Evolutionary conservation across 2,329 filamentous ascomycete genomes (phyloP), one percentile per base, ranked within the genome.

Genomic region (Trichoderma koningii): DNA sequence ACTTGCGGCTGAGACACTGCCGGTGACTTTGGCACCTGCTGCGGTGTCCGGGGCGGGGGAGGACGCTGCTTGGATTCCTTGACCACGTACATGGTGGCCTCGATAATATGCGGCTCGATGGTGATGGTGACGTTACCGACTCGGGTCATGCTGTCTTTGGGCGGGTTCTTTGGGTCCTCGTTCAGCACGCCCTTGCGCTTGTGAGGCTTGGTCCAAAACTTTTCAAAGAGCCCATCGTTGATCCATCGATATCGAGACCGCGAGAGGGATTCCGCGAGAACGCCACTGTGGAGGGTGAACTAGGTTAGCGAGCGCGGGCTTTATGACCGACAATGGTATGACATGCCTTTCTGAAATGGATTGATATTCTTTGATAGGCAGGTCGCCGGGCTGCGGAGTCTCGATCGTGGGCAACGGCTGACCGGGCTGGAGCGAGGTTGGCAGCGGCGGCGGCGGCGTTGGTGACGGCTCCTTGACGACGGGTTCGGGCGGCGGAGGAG

Each of bases 31-130:
- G 50, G 56, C 67, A 47, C 69, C 64, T 66, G 71, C 53, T 72
- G 77, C 66, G 76, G 77, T 26, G 78, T 76, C 44, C 79, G 76
- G 17, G 65, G 30, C 26, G 47, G 53, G 30, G 64, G 48, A 47
- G 47, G 65, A 21, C 63, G 56, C 26, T 72, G 81, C 68, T 85
- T 86, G 7, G 83, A 81, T 61, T 90, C 88, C 72, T 90, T 90
- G 66, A 92, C 87, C 21, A 85, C 84, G 72, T 84, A 93, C 80
- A 93, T 85, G 53, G 85, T 89, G 17, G 90, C 90, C 69, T 93
- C 89, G 70, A 95, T 86, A 50, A 90, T 85, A 73, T 95, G 90
- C 51, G 92, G 92, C 75, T 93, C 91, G 66, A 93, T 87, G 23
- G 87, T 89, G 67, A 96, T 87, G 41, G 87, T 87, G 67, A 91